A percentile compares a stretch with the other conserved stretches of the same genome.
Conservation (phyloP, 306 rosid genomes). For the Lathyrus tuberosus region DNA sequence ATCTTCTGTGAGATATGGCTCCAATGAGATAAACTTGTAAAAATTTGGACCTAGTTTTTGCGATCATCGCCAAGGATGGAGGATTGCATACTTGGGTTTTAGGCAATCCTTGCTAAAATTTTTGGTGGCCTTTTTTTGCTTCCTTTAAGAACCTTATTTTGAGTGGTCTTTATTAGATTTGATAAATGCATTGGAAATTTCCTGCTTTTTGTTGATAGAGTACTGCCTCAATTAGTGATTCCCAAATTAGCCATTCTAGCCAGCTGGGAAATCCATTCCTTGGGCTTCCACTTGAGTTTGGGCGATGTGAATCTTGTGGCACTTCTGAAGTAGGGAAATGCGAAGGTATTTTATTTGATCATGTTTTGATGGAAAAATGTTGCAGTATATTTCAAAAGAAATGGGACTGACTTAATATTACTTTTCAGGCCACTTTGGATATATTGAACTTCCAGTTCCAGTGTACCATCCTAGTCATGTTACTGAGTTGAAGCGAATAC, state of each 20-base stretch:
- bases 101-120: constrained; percentile 10
- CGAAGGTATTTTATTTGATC: constrained; percentile 63
- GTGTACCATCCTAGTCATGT: constrained; percentile 89
- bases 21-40: constrained; percentile 23
- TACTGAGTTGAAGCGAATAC: constrained; percentile 66
- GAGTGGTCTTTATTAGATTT: constrained; percentile 12
- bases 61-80: constrained; percentile 21
- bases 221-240: constrained; percentile 77
- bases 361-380: constrained; percentile 20
- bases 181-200: constrained; percentile 30
- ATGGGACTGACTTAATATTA: constrained; percentile 27
- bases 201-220: constrained; percentile 55
- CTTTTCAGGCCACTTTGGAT: constrained; percentile 91
- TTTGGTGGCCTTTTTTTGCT: constrained; percentile 26
- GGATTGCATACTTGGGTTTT: constrained; percentile 14
- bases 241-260: constrained; percentile 77
- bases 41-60: constrained; percentile 23
- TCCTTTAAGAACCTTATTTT: constrained; percentile 29
- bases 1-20: constrained; percentile 7
- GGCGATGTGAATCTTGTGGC: constrained; percentile 94
- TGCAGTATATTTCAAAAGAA: constrained; percentile 2
- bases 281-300: constrained; percentile 89
- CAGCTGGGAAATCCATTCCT: constrained; percentile 92
- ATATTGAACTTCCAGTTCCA: constrained; percentile 80
- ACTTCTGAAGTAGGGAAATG: constrained; percentile 83